These are phyloP conservation scores for Fagopyrum tataricum DNA, from an alignment of 148 eudicot genomes.

Conservation along the genomic window DNA sequence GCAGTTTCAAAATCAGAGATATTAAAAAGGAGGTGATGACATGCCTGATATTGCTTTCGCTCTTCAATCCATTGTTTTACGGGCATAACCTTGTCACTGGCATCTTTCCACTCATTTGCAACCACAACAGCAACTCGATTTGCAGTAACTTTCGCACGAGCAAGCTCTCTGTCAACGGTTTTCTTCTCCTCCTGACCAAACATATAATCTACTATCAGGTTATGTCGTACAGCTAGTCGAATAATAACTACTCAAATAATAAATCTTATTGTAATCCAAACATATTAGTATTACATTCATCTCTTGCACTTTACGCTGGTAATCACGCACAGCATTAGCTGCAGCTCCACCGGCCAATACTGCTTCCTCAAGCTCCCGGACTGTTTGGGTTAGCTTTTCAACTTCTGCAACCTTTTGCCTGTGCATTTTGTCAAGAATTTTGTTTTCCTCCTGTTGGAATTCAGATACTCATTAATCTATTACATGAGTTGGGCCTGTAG, in stretches of 20 bases:
- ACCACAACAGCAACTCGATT: constrained; percentile 93
- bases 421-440: constrained; percentile 84
- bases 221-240: background rate
- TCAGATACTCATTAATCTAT: background rate
- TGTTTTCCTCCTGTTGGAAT: constrained; percentile 79
- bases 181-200: constrained; percentile 72
- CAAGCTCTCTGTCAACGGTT: constrained; percentile 79
- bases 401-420: constrained; percentile 93
- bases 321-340: constrained; percentile 96
- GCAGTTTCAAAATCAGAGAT: background rate
- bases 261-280: background rate
- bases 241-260: background rate
- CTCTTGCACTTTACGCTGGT: constrained; percentile 90
- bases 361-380: constrained; percentile 92
- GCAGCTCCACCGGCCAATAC: constrained; percentile 99
- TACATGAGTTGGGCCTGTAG: background rate
- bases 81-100: constrained; percentile 95
- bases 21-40: background rate
- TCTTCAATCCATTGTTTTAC: constrained; percentile 99
- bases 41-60: constrained; percentile 84
- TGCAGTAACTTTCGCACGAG: constrained; percentile 90
- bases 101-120: constrained; percentile 99
- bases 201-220: constrained; percentile 12
- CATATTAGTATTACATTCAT: constrained; percentile 49
- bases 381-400: constrained; percentile 87